A percentile compares a stretch with the other conserved stretches of the same genome.
These are phyloP conservation scores for Volvox carteri DNA, from an alignment of 163 green algal species.

Conservation along the genomic window DNA sequence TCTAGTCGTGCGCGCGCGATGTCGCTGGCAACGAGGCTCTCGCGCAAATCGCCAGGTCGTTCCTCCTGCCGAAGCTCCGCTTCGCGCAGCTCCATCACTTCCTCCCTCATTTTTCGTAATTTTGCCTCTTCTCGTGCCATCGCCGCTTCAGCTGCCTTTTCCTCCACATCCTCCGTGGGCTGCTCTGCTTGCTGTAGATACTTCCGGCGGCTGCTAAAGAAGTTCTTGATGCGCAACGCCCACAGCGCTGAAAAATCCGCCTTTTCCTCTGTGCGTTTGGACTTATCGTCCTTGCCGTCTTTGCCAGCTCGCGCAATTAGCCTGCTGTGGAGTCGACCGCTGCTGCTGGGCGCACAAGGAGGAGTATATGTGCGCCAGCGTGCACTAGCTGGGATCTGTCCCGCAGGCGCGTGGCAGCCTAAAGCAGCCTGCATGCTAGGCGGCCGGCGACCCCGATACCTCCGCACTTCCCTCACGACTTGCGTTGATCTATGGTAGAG, in stretches of 20 bases:
- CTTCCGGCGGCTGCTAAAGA: constrained; percentile 66
- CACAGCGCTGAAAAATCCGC: constrained; percentile 73
- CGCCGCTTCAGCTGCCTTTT: constrained; percentile 52
- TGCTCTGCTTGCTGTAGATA: constrained; percentile 60
- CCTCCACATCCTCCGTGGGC: constrained; percentile 19
- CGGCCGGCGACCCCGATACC: not conserved
- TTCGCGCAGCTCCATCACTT: not conserved
- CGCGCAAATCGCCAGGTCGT: not conserved
- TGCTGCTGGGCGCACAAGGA: constrained; percentile 45
- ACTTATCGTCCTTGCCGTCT: constrained; percentile 26
- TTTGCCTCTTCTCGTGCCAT: constrained; percentile 51
- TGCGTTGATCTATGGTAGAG: no score
- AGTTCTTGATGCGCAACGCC: constrained; percentile 68
- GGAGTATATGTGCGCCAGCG: constrained; percentile 21
- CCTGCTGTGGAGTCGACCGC: constrained; percentile 7
- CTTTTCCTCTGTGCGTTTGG: constrained; percentile 58
- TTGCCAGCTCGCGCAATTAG: constrained; percentile 24
- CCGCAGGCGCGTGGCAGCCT: constrained; percentile 8
- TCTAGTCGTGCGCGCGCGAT: constrained; percentile 44
- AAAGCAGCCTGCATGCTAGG: constrained; percentile 32
- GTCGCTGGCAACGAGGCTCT: constrained; percentile 12
- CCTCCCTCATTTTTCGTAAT: not conserved
- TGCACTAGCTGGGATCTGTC: not conserved
- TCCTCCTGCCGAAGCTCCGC: constrained; percentile 8
- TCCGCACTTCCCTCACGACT: not conserved